Base-by-base conservation (phyloP, 1,284 basidiomycete species). In the Ganoderma lucidum region DNA sequence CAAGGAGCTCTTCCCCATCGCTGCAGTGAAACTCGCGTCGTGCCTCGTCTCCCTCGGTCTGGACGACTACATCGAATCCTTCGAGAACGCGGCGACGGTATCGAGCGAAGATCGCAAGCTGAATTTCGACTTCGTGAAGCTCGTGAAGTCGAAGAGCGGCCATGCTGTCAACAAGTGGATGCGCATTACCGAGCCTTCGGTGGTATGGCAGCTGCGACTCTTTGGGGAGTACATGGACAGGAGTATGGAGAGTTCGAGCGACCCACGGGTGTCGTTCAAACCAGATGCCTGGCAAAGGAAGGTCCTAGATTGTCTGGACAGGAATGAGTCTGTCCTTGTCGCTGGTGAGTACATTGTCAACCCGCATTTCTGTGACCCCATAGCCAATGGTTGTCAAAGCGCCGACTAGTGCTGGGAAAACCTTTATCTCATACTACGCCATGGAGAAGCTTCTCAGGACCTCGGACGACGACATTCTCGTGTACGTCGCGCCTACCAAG, bases 401-500 rank as follows among this genome's bases (percentile, higher is more conserved):
- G 1, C 89, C 90, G 0, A 90, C 88, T 0, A 90, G 88, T 79
- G 89, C 90, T 0, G 90, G 91, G 42, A 93, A 93, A 77, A 93
- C 92, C 0, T 93, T 93, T 76, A 91, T 93, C 56, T 91, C 90
- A 3, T 93, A 85, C 76, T 92, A 92, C 71, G 90, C 91, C 0
- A 93, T 93, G 91, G 91, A 92, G 77, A 85, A 86, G 69, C 81
- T 91, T 15, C 78, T 93, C 6, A 80, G 88, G 65, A 81, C 82
- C 41, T 88, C 88, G 0, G 87, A 92, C 73, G 85, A 91, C 61
- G 90, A 88, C 0, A 83, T 92, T 48, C 75, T 93, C 42, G 87
- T 93, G n/a, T 93, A 93, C 75, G 85, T 93, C 39, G 90, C 92
- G 0, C 91, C 90, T 0, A 92, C 91, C 2, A 93, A 93, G 76